Evolutionary conservation across 2,329 filamentous ascomycete species (phyloP), one percentile per base, ranked within the genome.

Genomic region (Ophiocordyceps polyrhachis-furcata): DNA sequence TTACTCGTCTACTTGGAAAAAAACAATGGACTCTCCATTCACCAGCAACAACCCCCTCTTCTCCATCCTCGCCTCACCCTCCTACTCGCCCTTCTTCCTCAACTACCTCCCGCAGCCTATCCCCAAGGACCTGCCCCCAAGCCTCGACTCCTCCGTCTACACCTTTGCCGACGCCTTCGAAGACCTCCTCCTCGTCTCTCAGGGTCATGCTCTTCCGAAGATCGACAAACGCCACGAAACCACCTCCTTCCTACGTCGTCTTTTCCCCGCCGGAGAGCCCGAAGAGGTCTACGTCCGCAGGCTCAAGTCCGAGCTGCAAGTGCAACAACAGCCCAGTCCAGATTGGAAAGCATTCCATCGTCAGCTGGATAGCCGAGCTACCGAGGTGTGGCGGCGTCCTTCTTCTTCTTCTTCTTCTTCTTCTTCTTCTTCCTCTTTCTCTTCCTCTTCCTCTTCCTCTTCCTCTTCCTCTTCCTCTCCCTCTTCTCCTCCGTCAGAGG

Each of bases 141-240:
- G 59, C 41, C 48, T 59, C 29, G 61, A 66, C 46, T 42, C 57
- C 13, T 54, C 52, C 37, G 51, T 60, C 31, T 73, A 73, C 51
- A 71, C 68, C 9, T 76, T 73, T 49, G 62, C 68, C 29, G 71
- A 76, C 49, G 72, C 73, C 42, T 75, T 76, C 48, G 72, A 76
- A 51, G 73, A 76, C 49, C 64, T 77, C 15, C 59, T 76, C 13
- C 58, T 60, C n/a, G 63, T 65, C 17, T 64, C 62, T n/a, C 61
- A 64, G 14, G 65, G 64, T 4, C 57, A 60, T 7, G 55, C 57
- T 2, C 55, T 74, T 19, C 60, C 62, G 5, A 60, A 67, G 19
- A 63, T 71, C 20, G 49, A 51, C 13, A 54, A 51, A 2, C 57
- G 57, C 41, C 55, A 61, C 45, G 52, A 60, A 31, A 59, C 63